Evolutionary conservation across 352 stramenopile species (phyloP).

Genomic region (Phytophthora litchii): DNA sequence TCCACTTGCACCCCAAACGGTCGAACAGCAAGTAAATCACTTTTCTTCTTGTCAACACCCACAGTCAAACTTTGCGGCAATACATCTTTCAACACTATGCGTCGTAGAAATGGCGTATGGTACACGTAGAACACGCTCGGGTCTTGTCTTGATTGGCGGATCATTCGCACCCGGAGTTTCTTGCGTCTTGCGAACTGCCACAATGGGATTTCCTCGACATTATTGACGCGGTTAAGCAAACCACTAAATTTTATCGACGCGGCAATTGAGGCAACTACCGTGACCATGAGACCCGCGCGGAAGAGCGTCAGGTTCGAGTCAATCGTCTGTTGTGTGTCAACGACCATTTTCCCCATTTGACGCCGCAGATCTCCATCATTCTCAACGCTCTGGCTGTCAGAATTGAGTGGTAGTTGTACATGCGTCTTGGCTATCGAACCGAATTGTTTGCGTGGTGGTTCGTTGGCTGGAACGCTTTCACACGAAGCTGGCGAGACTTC

Average conservation of each 20-base stretch:
- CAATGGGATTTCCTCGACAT: conserved; percentile 64
- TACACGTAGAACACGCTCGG: conserved; percentile 85
- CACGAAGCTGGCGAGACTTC: background rate
- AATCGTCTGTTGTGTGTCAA: conserved; percentile 52
- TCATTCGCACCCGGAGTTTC: conserved; percentile 73
- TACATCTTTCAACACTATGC: conserved; percentile 62
- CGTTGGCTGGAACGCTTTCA: background rate
- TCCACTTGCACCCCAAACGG: conserved; percentile 80
- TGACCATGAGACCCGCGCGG: conserved; percentile 56
- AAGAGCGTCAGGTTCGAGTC: conserved; percentile 76
- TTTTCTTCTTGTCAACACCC: conserved; percentile 6
- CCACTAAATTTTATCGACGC: conserved; percentile 61
- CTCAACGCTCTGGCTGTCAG: conserved; percentile 1
- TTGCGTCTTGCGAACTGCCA: conserved; percentile 72
- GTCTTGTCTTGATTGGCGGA: conserved; percentile 66
- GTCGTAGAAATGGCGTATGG: conserved; percentile 74
- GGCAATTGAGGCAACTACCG: conserved; percentile 47
- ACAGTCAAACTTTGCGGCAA: conserved; percentile 38
- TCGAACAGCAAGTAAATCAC: conserved; percentile 65
- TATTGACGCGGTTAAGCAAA: conserved; percentile 54
- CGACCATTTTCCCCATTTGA: conserved; percentile 40
- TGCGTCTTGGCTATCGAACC: background rate
- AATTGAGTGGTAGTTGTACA: background rate
- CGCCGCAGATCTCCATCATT: conserved; percentile 26
- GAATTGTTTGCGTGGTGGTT: background rate